Base-by-base conservation (phyloP, 176 grass and related monocot genomes). In the Oryza coarctata region DNA sequence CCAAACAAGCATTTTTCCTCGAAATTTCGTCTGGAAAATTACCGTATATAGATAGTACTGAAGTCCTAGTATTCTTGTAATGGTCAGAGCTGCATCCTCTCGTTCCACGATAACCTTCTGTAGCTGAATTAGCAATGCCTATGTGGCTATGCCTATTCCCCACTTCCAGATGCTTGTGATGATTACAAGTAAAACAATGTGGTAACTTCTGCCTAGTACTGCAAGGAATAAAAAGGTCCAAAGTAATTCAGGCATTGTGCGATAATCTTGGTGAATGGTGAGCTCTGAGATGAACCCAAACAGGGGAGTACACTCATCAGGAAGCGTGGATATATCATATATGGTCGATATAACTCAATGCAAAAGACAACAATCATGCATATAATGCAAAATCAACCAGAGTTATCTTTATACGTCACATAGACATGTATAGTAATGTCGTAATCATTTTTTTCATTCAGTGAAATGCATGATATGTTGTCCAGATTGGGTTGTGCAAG, bases 371-470 rank as follows among this genome's bases (percentile, higher is more conserved):
- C 0, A 49, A 49, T 11, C 45, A 6, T 49, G 45, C 4, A 15
- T 49, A 17, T 15, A 49, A 45, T 79, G 75, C 27, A 68, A 79
- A 67, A 88, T 45, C 60, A 58, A 20, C 22, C 58, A 15, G 9
- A 20, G 2, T 15, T 44, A 66, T 43, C 20, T 23, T 58, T 58
- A 25, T 60, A 60, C 9, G 55, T 25, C n/a, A 11, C n/a, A 60
- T 25, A 40, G 4, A 69, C 6, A 29, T 73, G 3, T 7, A 33
- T 14, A 65, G 43, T 23, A 57, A 43, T 5, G 20, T 12, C 20
- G 13, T 22, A 57, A 74, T 13, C 13, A 40, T 22, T 9, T 29
- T 63, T 28, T 27, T 40, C 49, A 30, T 27, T 38, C 9, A 17
- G 20, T 80, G 29, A 20, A 81, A 38, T 71, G 39, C 38, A 82